Base-by-base conservation (phyloP, 495 filamentous ascomycete genomes). In the Melanomma pulvis-pyrius region DNA sequence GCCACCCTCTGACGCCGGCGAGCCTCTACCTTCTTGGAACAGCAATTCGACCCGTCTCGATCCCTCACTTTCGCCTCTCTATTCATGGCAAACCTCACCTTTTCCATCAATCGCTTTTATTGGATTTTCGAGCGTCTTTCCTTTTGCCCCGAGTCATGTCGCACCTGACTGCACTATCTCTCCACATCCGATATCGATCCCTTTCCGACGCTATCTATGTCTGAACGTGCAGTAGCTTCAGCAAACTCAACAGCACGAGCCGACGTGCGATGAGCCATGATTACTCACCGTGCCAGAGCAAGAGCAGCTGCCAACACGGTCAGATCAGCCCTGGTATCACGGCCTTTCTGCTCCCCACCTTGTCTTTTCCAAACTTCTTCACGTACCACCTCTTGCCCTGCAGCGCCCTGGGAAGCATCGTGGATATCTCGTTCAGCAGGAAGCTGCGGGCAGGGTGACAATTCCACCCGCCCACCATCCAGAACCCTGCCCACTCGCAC, bases 401-500 rank as follows among this genome's bases (percentile, higher is more conserved):
- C 46, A 96, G 75, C 13, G 94, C 94, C 74, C 94, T 83, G 9
- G 94, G 94, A 68, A 96, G 73, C 94, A 98, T 97, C 34, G 92
- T 90, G 5, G 87, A 78, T 47, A 98, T 80, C 74, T 96, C 92
- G 74, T 97, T 97, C 17, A 96, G 54, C 60, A 96, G 69, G 75
- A 98, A 98, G 25, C 81, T 80, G 61, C 92, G 77, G 28, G 91
- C 93, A 1, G 94, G 94, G 57, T 84, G 70, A 78, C 84, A 81
- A 11, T 68, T 65, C 73, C 67, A 87, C 22, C 83, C 81, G 75
- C 71, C 86, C n/a, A 84, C 78, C 63, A 96, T 83, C 75, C 86
- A 92, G 73, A 92, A 98, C 0, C 94, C 94, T 21, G 82, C 72
- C 94, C 96, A 98, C 79, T 98, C 96, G 53, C 96, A 76, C 94